Base-by-base conservation (phyloP, 495 filamentous ascomycete genomes). In the Penicillium cinerascens region DNA sequence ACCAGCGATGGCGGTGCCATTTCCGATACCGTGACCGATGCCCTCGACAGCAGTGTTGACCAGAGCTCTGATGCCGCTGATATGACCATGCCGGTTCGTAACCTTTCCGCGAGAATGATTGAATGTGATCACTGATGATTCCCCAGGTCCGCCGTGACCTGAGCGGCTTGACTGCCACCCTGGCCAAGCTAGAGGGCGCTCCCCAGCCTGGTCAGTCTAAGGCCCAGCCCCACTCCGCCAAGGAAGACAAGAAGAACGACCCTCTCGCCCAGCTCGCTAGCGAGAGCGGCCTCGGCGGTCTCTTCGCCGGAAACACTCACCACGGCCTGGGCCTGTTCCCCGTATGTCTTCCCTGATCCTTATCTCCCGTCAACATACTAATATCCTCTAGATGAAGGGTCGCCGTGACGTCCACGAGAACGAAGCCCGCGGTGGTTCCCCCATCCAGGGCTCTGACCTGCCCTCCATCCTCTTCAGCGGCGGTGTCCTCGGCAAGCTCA, bases 291-390 rank as follows among this genome's bases (percentile, higher is more conserved):
- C 63, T 66, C 1, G 63, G 54, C 23, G 25, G 20, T 1, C 44
- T 66, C 8, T 49, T 61, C 3, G 29, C 8, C 21, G 55, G 55
- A 11, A 54, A 56, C 42, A 20, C 56, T 15, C 35, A 64, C 18
- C 63, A 66, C 50, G 63, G 63, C 25, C 13, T 66, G 44, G 63
- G 63, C 15, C 27, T 66, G 2, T 21, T 63, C 7, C 60, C 60
- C 1, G 63, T 66, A 56, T 6, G 56, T 60, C 2, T 9, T 35
- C 11, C 16, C 33, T 16, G 23, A 25, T 1, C 1, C 13, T 2
- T 26, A 17, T 13, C 2, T 18, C n/a, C 47, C 10, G 4, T n/a
- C 10, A 46, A 6, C 0, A 25, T 20, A 25, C 49, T 65, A 51
- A 65, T 35, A 1, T 13, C 10, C 9, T 38, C 0, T 35, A 66